Evolutionary conservation across 208 protist genomes (phyloP).

Genomic region (Tritrichomonas musculus): DNA sequence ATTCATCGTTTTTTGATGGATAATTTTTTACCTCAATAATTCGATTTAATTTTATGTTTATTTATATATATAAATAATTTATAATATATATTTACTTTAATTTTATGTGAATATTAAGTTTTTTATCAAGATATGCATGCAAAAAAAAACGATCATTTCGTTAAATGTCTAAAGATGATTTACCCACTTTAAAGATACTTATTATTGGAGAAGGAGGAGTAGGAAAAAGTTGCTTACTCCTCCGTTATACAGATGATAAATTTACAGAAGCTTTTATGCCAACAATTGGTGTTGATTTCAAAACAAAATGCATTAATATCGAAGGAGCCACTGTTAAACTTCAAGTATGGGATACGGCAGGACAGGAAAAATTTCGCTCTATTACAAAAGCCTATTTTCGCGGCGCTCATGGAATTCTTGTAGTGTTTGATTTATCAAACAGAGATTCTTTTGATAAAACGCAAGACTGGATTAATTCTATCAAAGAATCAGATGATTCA

Average conservation of each 20-base stretch:
- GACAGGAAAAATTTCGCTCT: constrained; percentile 60
- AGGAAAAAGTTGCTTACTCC: constrained; percentile 54
- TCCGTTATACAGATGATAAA: constrained; percentile 58
- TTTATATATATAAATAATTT: too few relatives aligned
- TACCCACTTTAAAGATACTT: background rate
- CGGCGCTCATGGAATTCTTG: constrained; percentile 56
- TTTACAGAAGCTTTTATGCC: constrained; percentile 60
- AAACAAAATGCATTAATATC: constrained; percentile 52
- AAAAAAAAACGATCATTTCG: too few relatives aligned
- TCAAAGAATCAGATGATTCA: constrained; percentile 92
- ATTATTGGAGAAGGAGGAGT: constrained; percentile 39
- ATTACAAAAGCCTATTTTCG: constrained; percentile 57
- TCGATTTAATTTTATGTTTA: too few relatives aligned
- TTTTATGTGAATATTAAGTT: too few relatives aligned
- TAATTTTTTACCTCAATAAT: too few relatives aligned
- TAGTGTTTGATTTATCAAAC: constrained; percentile 61
- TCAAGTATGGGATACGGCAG: constrained; percentile 62
- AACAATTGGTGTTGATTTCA: constrained; percentile 65
- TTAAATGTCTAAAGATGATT: too few relatives aligned
- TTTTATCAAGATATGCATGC: too few relatives aligned
- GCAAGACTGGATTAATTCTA: constrained; percentile 78
- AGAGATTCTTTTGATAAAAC: constrained; percentile 50
- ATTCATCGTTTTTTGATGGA: too few relatives aligned
- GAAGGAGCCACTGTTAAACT: constrained; percentile 40
- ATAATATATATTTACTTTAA: too few relatives aligned